phyloP scores from a whole-genome alignment of 495 filamentous ascomycete species.

The Astrocystis sublimbata region DNA sequence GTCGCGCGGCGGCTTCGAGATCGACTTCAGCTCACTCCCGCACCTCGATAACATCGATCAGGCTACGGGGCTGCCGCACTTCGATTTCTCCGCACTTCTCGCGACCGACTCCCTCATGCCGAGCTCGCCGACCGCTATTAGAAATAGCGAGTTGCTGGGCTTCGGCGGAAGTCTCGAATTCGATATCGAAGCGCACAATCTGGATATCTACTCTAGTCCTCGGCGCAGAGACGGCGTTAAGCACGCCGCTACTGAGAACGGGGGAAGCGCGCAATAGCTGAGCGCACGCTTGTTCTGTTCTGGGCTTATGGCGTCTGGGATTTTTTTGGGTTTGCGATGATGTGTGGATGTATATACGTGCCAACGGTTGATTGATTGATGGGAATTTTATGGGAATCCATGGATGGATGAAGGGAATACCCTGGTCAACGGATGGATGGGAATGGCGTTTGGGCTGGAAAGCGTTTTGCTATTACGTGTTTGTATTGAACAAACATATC shows the following conservation, averaged over 20 bases:
- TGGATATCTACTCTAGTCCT: constrained; percentile 1
- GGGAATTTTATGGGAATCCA: too few relatives aligned
- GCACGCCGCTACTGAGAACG: neutral
- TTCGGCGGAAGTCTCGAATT: constrained; percentile 19
- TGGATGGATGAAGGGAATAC: too few relatives aligned
- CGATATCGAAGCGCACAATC: constrained; percentile 1
- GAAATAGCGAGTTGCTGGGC: constrained; percentile 6
- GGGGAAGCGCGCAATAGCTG: neutral
- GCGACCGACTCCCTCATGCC: constrained; percentile 53
- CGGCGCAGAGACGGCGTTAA: neutral
- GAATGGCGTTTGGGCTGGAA: too few relatives aligned
- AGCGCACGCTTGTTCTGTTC: too few relatives aligned
- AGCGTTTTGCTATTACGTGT: too few relatives aligned
- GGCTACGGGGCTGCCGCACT: constrained; percentile 24
- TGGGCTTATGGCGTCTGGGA: too few relatives aligned
- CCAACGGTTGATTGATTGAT: too few relatives aligned
- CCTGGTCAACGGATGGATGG: too few relatives aligned
- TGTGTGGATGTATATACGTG: too few relatives aligned
- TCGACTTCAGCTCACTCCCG: constrained; percentile 43
- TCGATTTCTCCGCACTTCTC: constrained; percentile 49
- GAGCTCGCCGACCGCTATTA: constrained; percentile 52
- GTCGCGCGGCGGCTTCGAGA: constrained; percentile 32
- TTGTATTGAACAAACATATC: too few relatives aligned
- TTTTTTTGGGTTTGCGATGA: too few relatives aligned
- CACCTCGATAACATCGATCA: constrained; percentile 42